phyloP scores from a whole-genome alignment of 2,329 filamentous ascomycete species.

The Cytospora piceicola region DNA sequence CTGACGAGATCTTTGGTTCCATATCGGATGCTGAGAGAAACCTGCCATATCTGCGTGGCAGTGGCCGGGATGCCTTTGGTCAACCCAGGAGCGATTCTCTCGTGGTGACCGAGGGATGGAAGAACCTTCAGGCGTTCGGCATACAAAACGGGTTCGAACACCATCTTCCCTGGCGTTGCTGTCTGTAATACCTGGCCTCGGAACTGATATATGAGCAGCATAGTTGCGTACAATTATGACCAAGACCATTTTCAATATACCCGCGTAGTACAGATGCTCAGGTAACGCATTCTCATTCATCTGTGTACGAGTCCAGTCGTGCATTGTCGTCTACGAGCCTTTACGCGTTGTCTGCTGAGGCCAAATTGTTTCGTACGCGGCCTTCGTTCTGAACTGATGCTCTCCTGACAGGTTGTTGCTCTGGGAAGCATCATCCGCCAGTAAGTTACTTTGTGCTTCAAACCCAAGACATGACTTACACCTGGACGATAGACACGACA shows the following conservation, averaged over 20 bases:
- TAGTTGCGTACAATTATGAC: constrained; percentile 65
- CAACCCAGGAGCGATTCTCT: constrained; percentile 58
- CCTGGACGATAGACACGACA: constrained; percentile 47
- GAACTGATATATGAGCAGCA: constrained; percentile 37
- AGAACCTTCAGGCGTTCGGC: constrained; percentile 61
- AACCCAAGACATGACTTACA: background rate
- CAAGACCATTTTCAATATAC: constrained; percentile 53
- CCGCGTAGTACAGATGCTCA: constrained; percentile 63
- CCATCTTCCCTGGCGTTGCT: background rate
- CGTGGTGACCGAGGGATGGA: constrained; percentile 70
- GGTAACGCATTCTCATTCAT: constrained; percentile 36
- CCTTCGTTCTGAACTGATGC: constrained; percentile 42
- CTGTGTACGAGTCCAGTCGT: background rate
- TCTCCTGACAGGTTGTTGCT: constrained; percentile 38
- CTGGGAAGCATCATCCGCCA: constrained; percentile 62
- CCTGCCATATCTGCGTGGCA: constrained; percentile 61
- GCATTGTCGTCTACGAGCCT: background rate
- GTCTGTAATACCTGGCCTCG: constrained; percentile 2
- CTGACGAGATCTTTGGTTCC: constrained; percentile 57
- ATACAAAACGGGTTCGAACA: constrained; percentile 52
- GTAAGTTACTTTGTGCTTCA: background rate
- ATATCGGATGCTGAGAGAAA: constrained; percentile 68
- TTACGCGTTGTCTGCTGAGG: background rate
- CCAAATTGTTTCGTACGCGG: constrained; percentile 30
- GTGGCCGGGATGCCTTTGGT: constrained; percentile 65